Evolutionary conservation across 192 early-diverging fungal genomes (phyloP).

Genomic region (Rhizophlyctis rosea): DNA sequence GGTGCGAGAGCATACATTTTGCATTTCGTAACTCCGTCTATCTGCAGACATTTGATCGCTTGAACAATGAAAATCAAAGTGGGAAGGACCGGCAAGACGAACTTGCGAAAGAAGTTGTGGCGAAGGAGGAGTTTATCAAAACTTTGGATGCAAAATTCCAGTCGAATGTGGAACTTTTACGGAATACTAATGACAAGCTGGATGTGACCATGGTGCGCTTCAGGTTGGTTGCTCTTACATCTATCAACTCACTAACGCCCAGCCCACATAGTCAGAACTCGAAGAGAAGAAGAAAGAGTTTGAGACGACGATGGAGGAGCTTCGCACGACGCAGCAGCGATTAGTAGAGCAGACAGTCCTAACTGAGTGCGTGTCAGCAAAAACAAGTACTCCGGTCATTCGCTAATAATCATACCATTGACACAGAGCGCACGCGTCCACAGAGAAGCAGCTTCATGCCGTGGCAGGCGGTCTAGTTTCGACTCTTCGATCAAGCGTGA

Average conservation of each 20-base stretch:
- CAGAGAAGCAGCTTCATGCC: slow-evolving; percentile 35
- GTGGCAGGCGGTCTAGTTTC: slow-evolving; percentile 35
- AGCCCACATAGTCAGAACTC: slow-evolving; percentile 32
- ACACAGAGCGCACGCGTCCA: slow-evolving; percentile 38
- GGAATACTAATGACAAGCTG: slow-evolving; percentile 25
- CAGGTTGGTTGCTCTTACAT: not conserved
- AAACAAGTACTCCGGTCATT: slow-evolving; percentile 1
- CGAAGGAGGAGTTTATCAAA: slow-evolving; percentile 33
- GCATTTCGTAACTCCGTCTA: too few species aligned
- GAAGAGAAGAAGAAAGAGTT: slow-evolving; percentile 30
- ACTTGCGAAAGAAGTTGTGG: slow-evolving; percentile 33
- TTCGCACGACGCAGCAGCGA: slow-evolving; percentile 20
- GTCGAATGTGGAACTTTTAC: slow-evolving; percentile 33
- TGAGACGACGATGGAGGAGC: slow-evolving; percentile 10
- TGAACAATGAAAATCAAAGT: slow-evolving; percentile 50
- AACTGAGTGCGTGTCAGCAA: slow-evolving; percentile 15
- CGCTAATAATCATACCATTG: not conserved
- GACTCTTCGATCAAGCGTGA: slow-evolving; percentile 36
- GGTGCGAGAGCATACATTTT: too few species aligned
- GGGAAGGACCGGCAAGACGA: slow-evolving; percentile 45
- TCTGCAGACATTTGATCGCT: slow-evolving; percentile 56
- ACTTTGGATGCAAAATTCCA: slow-evolving; percentile 31
- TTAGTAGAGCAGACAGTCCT: slow-evolving; percentile 34
- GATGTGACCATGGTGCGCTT: slow-evolving; percentile 21
- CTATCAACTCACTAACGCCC: too few species aligned